Base-by-base conservation (phyloP, 805 yeast species). In the Yamadazyma laniorum region DNA sequence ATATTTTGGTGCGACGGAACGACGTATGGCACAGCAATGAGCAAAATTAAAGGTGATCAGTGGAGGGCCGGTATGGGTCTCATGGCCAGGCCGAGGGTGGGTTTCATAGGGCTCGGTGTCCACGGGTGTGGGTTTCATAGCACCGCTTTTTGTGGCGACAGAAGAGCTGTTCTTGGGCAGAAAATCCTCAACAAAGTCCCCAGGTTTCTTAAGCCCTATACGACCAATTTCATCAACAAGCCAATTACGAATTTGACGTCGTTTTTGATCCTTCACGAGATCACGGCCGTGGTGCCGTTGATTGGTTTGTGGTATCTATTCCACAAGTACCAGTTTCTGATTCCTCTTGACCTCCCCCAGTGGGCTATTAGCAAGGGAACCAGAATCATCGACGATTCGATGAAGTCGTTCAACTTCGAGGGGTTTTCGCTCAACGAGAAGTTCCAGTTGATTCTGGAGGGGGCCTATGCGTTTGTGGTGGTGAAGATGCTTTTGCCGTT, bases 211-310 rank as follows among this genome's bases (percentile, higher is more conserved):
- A 64, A 68, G 17, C 75, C 74, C 11, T 77, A 77, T 46, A 77
- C 81, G 1, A 55, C 55, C 5, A 65, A 70, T 34, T 68, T 82
- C 42, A 59, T 70, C 14, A 53, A 67, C 33, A 80, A 85, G 0
- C 88, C 88, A 1, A 58, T 77, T 3, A 65, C 82, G 1, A 80
- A 80, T 53, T 65, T 82, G 9, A 69, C 83, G 0, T 68, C 89
- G 2, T 85, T 85, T 49, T 47, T 85, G 5, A 54, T 85, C 3
- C 64, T 85, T 11, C 95, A 85, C 52, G 95, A 85, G 52, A 45
- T 85, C 29, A 72, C 90, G 0, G 95, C 95, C 2, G 69, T 85
- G 3, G 72, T 75, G 19, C 95, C 95, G 1, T 63, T 85, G 34
- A 63, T 83, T 27, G 80, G 79, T 0, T 48, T 84, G 2, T 83